Base-by-base conservation (phyloP, 257 asterid genomes). In the Ballota nigra region DNA sequence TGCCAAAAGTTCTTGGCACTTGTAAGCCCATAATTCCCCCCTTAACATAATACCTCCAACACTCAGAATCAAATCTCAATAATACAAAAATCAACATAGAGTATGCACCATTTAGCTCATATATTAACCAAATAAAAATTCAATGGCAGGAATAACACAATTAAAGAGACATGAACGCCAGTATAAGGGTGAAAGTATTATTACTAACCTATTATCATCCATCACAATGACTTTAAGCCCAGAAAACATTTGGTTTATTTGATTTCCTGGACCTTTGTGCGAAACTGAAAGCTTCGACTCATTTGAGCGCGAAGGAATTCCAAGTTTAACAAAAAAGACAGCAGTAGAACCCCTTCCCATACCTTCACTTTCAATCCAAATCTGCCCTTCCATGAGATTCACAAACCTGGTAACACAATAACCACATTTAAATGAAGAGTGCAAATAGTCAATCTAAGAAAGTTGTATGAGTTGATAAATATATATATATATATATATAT, bases 281-380 rank as follows among this genome's bases (percentile, higher is more conserved):
- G 62, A 34, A 80, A 81, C 76, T 36, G 86, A 81, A 63, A 82
- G 80, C 80, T 82, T 85, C 9, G 89, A 70, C 68, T 89, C 95
- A 71, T 79, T 83, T 41, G 83, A 72, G 75, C 77, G 85, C 33
- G 91, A 91, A 34, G 92, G 88, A 71, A 85, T 73, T 67, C 97
- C 99, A 66, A 93, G 96, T 81, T 93, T 93, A 38, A 91, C 89
- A 38, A 88, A 78, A 63, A 93, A 84, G 77, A 81, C 82, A 15
- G 93, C 92, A 5, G 96, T 91, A 22, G 92, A 78, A 64, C 99
- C 99, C 84, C 91, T 88, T 59, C 99, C 95, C 24, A 81, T 84
- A 58, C 99, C 99, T 78, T 94, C 99, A 81, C 99, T 94, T 77
- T 94, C 98, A 28, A 94, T 78, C 92, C 95, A 83, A 83, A 94